Evolutionary conservation across 2,329 filamentous ascomycete species (phyloP).

Genomic region (Apiospora sp.): DNA sequence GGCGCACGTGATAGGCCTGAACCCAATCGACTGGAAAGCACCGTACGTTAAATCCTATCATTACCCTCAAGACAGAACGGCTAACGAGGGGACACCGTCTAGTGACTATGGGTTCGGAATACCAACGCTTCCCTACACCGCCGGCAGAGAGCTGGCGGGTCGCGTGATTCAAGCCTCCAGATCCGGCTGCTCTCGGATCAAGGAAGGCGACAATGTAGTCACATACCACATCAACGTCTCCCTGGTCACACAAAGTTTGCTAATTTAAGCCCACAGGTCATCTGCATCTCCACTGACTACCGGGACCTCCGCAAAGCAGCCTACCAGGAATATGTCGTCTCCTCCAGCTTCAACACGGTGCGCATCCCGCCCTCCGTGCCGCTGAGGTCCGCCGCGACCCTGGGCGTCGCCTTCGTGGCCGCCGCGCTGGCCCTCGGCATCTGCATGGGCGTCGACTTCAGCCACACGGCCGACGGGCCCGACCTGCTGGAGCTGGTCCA

Average conservation of each 20-base stretch:
- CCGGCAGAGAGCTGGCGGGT: slow-evolving; percentile 75
- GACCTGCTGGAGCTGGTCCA: slow-evolving; percentile 63
- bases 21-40: slow-evolving; percentile 80
- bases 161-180: slow-evolving; percentile 60
- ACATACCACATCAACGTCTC: no score
- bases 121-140: slow-evolving; percentile 71
- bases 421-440: slow-evolving; percentile 72
- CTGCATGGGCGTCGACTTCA: slow-evolving; percentile 74
- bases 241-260: neutral
- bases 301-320: slow-evolving; percentile 75
- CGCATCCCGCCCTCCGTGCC: slow-evolving; percentile 63
- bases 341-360: slow-evolving; percentile 70
- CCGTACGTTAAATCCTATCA: slow-evolving; percentile 57
- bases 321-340: slow-evolving; percentile 74
- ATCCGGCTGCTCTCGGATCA: slow-evolving; percentile 56
- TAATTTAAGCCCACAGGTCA: slow-evolving; percentile 50
- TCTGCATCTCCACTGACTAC: slow-evolving; percentile 79
- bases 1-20: slow-evolving; percentile 71
- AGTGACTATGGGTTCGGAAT: slow-evolving; percentile 76
- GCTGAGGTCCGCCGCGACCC: slow-evolving; percentile 64
- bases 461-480: slow-evolving; percentile 58
- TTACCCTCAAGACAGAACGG: neutral
- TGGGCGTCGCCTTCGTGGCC: slow-evolving; percentile 77
- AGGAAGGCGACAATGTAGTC: slow-evolving; percentile 60
- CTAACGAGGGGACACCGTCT: neutral